phyloP scores from a whole-genome alignment of 2,329 filamentous ascomycete genomes.

The Monilinia laxa region DNA sequence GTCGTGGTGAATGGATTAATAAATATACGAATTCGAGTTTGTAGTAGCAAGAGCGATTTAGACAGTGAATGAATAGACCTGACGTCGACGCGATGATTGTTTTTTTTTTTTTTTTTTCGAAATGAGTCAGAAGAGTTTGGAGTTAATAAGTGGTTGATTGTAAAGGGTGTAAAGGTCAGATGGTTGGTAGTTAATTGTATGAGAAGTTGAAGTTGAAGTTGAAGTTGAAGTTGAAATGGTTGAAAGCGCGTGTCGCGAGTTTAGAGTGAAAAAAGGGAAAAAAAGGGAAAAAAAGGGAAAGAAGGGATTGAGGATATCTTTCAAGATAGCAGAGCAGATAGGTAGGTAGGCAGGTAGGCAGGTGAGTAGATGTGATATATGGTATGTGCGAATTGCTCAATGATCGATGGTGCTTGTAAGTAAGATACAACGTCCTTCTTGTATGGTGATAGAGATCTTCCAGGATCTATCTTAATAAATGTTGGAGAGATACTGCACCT shows the following conservation, averaged over 20 bases:
- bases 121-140: not conserved
- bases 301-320: not conserved
- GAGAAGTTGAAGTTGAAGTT: not conserved
- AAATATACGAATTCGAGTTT: not conserved
- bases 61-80: not conserved
- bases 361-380: not conserved
- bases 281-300: not conserved
- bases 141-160: not conserved
- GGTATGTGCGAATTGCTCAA: conserved; percentile 14
- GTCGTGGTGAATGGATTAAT: not conserved
- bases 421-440: conserved; percentile 1
- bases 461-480: conserved; percentile 21
- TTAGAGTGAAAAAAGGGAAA: not conserved
- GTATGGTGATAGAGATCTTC: not conserved
- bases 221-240: not conserved
- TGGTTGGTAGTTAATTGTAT: not conserved
- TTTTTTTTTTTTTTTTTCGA: too few relatives aligned
- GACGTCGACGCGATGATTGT: not conserved
- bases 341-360: not conserved
- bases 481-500: not conserved
- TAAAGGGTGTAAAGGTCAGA: not conserved
- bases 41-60: conserved; percentile 15
- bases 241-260: conserved; percentile 5
- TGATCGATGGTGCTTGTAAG: conserved; percentile 1
- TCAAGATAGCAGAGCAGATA: not conserved